Percentiles rank a stretch among this genome's conserved stretches.
Conservation (phyloP, 108 stramenopile genomes). For the Parietichytrium sp. region DNA sequence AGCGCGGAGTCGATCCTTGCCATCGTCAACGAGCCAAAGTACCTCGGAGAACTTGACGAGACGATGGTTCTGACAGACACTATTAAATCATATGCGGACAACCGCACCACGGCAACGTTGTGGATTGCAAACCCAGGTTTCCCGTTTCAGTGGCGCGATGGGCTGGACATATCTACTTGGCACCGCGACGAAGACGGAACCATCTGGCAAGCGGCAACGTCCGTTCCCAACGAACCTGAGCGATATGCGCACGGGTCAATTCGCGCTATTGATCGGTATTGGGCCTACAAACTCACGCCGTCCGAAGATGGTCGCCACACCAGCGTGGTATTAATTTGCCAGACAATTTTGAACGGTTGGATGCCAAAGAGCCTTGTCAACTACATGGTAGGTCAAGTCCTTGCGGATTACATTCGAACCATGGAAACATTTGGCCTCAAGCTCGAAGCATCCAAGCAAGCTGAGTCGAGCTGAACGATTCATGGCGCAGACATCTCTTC, state of each 20-base stretch:
- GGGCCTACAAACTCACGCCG: constrained; percentile 23
- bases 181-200: neutral
- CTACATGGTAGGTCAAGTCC: neutral
- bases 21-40: neutral
- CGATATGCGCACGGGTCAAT: neutral
- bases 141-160: constrained; percentile 27
- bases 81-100: neutral
- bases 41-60: neutral
- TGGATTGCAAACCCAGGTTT: constrained; percentile 9
- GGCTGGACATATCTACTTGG: neutral
- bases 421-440: neutral
- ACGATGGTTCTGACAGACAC: neutral
- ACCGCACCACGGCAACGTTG: neutral
- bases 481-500: too few species aligned
- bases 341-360: neutral
- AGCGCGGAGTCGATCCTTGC: neutral
- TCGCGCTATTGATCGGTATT: neutral
- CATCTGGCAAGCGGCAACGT: neutral
- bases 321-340: neutral
- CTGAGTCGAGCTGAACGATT: too few species aligned
- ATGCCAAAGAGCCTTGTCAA: neutral
- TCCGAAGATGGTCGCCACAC: neutral
- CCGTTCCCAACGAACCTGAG: neutral
- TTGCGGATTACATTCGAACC: neutral
- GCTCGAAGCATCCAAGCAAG: too few species aligned